phyloP scores from a whole-genome alignment of 2,329 filamentous ascomycete species.

The Colletotrichum sansevieriae region DNA sequence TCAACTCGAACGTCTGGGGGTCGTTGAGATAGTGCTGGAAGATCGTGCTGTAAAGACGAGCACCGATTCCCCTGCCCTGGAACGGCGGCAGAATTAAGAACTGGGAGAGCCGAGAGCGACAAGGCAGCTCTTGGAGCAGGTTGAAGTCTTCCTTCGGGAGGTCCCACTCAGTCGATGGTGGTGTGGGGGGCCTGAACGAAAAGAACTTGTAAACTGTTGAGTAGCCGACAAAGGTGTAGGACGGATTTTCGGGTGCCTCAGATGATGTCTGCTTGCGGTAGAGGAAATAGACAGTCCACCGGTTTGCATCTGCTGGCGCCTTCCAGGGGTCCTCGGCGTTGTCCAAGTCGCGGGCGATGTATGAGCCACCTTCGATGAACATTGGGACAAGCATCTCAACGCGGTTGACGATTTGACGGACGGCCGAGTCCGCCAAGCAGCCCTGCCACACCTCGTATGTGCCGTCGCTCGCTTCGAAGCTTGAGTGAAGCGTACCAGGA shows the following conservation, averaged over 20 bases:
- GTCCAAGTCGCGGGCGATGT: constrained; percentile 66
- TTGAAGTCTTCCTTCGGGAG: constrained; percentile 60
- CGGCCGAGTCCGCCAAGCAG: constrained; percentile 75
- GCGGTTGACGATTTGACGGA: constrained; percentile 80
- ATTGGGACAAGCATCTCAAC: constrained; percentile 87
- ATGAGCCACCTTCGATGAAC: constrained; percentile 93
- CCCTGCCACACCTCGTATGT: constrained; percentile 89
- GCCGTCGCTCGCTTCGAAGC: constrained; percentile 71
- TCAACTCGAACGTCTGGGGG: constrained; percentile 82
- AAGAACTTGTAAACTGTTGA: constrained; percentile 92
- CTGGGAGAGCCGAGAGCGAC: constrained; percentile 89
- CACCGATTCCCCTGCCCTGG: constrained; percentile 84
- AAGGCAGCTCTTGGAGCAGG: constrained; percentile 73
- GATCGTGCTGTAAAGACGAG: constrained; percentile 84
- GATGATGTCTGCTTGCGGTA: constrained; percentile 72
- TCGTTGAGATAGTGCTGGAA: constrained; percentile 77
- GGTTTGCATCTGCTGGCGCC: constrained; percentile 70
- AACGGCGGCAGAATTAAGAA: constrained; percentile 92
- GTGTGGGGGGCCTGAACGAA: constrained; percentile 66
- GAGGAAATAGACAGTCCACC: constrained; percentile 94
- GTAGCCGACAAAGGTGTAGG: constrained; percentile 90
- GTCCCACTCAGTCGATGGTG: constrained; percentile 60
- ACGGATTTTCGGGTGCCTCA: constrained; percentile 58
- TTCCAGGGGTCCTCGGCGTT: constrained; percentile 51
- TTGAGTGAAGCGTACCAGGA: constrained; percentile 78